phyloP scores from a whole-genome alignment of 148 eudicot species.

The Salicornia ramosissima region DNA sequence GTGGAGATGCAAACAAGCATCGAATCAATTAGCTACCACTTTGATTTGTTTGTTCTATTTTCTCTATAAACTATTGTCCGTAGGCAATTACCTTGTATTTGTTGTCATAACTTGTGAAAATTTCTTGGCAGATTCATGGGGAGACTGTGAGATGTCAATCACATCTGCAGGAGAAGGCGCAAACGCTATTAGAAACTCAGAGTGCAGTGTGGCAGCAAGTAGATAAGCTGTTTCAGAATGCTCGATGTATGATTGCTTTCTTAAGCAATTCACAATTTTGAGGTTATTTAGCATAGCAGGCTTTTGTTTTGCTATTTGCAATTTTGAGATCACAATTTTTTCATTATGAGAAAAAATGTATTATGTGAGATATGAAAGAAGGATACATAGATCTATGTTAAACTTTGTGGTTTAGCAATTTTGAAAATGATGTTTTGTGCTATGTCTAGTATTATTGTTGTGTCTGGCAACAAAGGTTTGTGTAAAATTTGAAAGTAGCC shows the following conservation, averaged over 20 bases:
- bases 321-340: no score
- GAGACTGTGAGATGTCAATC: constrained; percentile 67
- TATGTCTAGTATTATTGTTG: no score
- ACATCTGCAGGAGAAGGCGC: constrained; percentile 66
- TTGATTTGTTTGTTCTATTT: no score
- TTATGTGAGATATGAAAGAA: background rate
- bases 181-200: constrained; percentile 66
- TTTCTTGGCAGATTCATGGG: constrained; percentile 73
- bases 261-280: constrained; percentile 85
- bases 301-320: background rate
- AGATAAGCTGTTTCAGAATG: constrained; percentile 74
- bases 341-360: no score
- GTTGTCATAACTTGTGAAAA: background rate
- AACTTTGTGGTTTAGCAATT: background rate
- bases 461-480: no score
- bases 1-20: no score
- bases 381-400: background rate
- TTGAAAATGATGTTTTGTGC: background rate
- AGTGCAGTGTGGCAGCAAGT: constrained; percentile 73
- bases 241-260: constrained; percentile 88
- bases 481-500: no score
- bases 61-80: no score
- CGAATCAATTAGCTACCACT: no score
- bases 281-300: background rate
- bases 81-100: background rate